phyloP scores from a whole-genome alignment of 768 basidiomycete species.

The Phaeolepiota aurea region DNA sequence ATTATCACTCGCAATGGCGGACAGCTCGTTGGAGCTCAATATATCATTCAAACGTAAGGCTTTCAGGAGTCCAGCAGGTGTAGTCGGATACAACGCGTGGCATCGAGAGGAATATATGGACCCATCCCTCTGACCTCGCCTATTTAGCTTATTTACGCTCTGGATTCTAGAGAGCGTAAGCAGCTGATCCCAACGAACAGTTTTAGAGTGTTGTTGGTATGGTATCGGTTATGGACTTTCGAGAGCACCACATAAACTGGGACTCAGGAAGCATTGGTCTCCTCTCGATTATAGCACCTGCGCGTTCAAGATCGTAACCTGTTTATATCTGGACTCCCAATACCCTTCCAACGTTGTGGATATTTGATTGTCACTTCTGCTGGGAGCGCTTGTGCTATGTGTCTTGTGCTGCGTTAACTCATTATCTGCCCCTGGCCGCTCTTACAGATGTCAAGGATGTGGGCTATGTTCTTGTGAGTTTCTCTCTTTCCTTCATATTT shows the following conservation, averaged over 20 bases:
- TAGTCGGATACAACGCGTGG: slow-evolving; percentile 24
- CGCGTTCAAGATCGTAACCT: slow-evolving; percentile 43
- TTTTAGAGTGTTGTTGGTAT: slow-evolving; percentile 35
- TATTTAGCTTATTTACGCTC: slow-evolving; percentile 23
- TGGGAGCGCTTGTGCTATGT: slow-evolving; percentile 46
- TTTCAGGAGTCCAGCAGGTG: slow-evolving; percentile 29
- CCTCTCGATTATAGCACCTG: slow-evolving; percentile 30
- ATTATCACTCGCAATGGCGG: background rate
- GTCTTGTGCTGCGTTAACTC: slow-evolving; percentile 37
- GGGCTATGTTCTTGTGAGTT: slow-evolving; percentile 87
- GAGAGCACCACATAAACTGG: slow-evolving; percentile 26
- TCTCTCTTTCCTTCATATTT: slow-evolving; percentile 4
- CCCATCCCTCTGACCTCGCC: slow-evolving; percentile 34
- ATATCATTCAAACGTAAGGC: background rate
- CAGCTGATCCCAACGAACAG: slow-evolving; percentile 34
- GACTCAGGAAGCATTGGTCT: slow-evolving; percentile 24
- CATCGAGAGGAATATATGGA: slow-evolving; percentile 25
- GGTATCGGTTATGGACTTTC: slow-evolving; percentile 44
- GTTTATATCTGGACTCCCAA: slow-evolving; percentile 42
- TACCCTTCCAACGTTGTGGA: slow-evolving; percentile 24
- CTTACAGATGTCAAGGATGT: slow-evolving; percentile 96
- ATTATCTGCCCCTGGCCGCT: slow-evolving; percentile 13
- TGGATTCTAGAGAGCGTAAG: slow-evolving; percentile 22
- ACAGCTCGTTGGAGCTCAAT: background rate
- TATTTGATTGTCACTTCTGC: slow-evolving; percentile 22